Base-by-base conservation (phyloP, 148 eudicot species). In the Camellia sinensis region DNA sequence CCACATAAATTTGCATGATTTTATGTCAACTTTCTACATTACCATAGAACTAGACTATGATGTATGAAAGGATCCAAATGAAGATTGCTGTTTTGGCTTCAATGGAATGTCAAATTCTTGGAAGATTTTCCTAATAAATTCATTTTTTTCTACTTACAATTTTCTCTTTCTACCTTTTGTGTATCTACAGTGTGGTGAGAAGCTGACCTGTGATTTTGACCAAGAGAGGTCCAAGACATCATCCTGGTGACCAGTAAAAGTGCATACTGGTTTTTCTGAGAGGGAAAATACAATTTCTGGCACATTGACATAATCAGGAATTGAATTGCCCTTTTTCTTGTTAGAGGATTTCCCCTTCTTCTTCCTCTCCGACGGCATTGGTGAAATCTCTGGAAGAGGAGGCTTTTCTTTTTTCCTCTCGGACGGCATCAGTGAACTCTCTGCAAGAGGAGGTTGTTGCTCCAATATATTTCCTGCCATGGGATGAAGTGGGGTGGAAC, bases 171-270 rank as follows among this genome's bases (percentile, higher is more conserved):
- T 48, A 48, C 52, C 7, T 48, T 48, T 48, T 48, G 52, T 4
- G 52, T 48, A 48, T 48, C 52, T 48, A 29, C 41, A 15, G 5
- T 62, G 62, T 44, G 69, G 50, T 66, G 65, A 74, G 74, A 78
- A 75, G 59, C 82, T 85, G 18, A 94, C 99, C 98, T 90, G 90
- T 71, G 98, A 83, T 77, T 81, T 84, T 48, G 99, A 96, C 99
- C 99, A 96, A 18, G 98, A 92, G 40, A 96, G 89, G 78, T 96
- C 99, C 77, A 94, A 83, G 12, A 96, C 95, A 79, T 96, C 99
- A 56, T 96, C 98, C 80, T 77, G 82, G 74, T 96, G 99, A 48
- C 99, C 99, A 59, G 52, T 81, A 54, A 96, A 92, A 21, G 94
- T 63, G 85, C 93, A 96, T 3, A 88, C 73, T 0, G 99, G 98